These are phyloP conservation scores for Metarhizium sp. DNA, from an alignment of 2,329 filamentous ascomycete genomes.

Conservation along the genomic window DNA sequence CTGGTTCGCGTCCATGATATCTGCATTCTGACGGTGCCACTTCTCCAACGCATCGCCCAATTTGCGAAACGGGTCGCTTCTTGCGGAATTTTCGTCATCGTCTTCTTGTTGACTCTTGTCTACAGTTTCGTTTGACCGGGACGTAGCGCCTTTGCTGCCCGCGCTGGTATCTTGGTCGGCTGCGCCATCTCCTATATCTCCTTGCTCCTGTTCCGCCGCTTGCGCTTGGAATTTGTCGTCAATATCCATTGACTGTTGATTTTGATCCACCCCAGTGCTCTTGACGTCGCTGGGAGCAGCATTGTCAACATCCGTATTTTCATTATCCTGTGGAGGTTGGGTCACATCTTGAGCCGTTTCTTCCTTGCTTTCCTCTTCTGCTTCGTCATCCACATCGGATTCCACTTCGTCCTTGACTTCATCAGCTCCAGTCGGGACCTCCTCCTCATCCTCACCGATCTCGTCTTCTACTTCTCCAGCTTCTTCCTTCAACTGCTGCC, in stretches of 20 bases:
- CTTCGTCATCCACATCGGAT: conserved; percentile 20
- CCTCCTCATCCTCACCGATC: conserved; percentile 33
- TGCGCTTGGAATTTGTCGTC: conserved; percentile 52
- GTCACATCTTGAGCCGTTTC: conserved; percentile 31
- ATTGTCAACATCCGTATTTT: conserved; percentile 49
- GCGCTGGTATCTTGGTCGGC: conserved; percentile 54
- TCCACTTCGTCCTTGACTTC: conserved; percentile 39
- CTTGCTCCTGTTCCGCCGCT: conserved; percentile 55
- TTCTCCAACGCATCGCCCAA: conserved; percentile 85
- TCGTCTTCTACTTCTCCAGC: conserved; percentile 37
- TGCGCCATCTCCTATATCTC: conserved; percentile 54
- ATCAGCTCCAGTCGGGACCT: conserved; percentile 30
- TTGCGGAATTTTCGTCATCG: conserved; percentile 35
- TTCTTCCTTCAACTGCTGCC: conserved; percentile 29
- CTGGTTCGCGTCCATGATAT: conserved; percentile 56
- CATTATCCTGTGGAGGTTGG: conserved; percentile 33
- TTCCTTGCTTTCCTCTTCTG: conserved; percentile 3
- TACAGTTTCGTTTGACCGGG: conserved; percentile 37
- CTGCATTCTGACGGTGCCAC: conserved; percentile 82
- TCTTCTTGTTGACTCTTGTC: conserved; percentile 34
- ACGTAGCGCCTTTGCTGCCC: conserved; percentile 51
- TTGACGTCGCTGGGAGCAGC: conserved; percentile 54
- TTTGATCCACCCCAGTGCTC: conserved; percentile 55
- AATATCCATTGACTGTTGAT: conserved; percentile 52
- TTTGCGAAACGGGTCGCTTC: conserved; percentile 76